Evolutionary conservation across 2,329 filamentous ascomycete genomes (phyloP), one percentile per base, ranked within the genome.

Genomic region (Sarocladium strictum): DNA sequence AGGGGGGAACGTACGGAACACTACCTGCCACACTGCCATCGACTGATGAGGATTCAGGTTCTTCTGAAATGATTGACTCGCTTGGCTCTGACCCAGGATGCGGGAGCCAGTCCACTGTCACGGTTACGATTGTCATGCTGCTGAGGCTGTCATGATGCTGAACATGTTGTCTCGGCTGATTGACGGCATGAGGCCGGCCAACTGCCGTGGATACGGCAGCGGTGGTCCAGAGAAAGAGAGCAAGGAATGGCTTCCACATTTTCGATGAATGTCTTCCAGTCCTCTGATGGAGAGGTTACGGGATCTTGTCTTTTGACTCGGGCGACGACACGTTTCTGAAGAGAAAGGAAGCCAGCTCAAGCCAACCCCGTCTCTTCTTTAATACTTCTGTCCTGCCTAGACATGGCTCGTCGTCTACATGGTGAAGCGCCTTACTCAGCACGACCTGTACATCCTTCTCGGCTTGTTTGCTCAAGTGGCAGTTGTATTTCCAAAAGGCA

Each of bases 21-120:
- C 15, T 17, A 11, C 27, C 3, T n/a, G 33, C 29, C 7, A 12
- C 17, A 3, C 21, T 11, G 14, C 11, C 26, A 19, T 10, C 12
- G 11, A n/a, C 17, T 17, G 12, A 3, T 15, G 47, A 51, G 9
- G 47, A 51, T n/a, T 12, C 2, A 10, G 19, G 10, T 14, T 21
- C 26, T 14, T 15, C 11, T 2, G 47, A 23, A 33, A 23, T 5
- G 15, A 29, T 11, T 3, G 23, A 7, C 26, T 51, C 29, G 29
- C 27, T 51, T 7, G 47, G 3, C 4, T 15, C 29, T 11, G 47
- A n/a, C 3, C 47, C 47, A 23, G 33, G 17, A 3, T 17, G 11
- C 10, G 47, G 47, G 12, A 51, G 47, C 47, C 47, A 51, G 19
- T 51, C 47, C 14, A 51, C 47, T 3, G 47, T 51, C 5, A 51